Conservation (phyloP, 164 flowering plant species). For the Vitis riparia region DNA sequence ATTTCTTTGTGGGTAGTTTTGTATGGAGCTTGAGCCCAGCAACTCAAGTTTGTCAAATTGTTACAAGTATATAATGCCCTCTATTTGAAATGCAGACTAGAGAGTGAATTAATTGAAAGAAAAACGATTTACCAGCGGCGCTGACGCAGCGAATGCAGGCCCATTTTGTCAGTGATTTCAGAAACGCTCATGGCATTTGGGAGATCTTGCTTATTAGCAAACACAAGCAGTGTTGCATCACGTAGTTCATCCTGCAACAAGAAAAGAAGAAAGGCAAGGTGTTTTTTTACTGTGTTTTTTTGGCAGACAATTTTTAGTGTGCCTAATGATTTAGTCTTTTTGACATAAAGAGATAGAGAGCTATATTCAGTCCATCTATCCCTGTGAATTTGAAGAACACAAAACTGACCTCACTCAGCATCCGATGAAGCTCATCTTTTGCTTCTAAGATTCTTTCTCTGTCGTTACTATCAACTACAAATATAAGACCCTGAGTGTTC, state of each 20-base stretch:
- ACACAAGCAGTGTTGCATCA: slow-evolving; percentile 39
- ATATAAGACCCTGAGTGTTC: slow-evolving; percentile 40
- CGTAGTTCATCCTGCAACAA: slow-evolving; percentile 42
- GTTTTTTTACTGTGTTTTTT: too few relatives aligned
- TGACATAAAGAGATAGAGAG: too few relatives aligned
- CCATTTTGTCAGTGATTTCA: slow-evolving; percentile 54
- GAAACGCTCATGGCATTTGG: slow-evolving; percentile 48
- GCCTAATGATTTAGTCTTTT: too few relatives aligned
- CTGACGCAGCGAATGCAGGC: slow-evolving; percentile 39
- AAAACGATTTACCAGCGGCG: slow-evolving; percentile 37
- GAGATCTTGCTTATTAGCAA: slow-evolving; percentile 59
- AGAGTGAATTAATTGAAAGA: background rate
- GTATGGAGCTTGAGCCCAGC: too few relatives aligned
- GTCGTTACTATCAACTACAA: slow-evolving; percentile 49
- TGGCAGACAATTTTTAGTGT: too few relatives aligned
- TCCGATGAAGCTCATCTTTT: slow-evolving; percentile 41
- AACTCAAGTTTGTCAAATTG: too few relatives aligned
- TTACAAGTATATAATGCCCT: too few relatives aligned
- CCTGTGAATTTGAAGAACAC: too few relatives aligned
- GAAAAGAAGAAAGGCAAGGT: background rate
- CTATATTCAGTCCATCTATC: too few relatives aligned
- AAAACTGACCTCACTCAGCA: slow-evolving; percentile 39
- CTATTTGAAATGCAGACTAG: too few relatives aligned
- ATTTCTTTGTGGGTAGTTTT: too few relatives aligned
- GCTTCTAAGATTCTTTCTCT: slow-evolving; percentile 39